Conservation (phyloP, 2,329 filamentous ascomycete genomes). For the Curvularia verruculosa region DNA sequence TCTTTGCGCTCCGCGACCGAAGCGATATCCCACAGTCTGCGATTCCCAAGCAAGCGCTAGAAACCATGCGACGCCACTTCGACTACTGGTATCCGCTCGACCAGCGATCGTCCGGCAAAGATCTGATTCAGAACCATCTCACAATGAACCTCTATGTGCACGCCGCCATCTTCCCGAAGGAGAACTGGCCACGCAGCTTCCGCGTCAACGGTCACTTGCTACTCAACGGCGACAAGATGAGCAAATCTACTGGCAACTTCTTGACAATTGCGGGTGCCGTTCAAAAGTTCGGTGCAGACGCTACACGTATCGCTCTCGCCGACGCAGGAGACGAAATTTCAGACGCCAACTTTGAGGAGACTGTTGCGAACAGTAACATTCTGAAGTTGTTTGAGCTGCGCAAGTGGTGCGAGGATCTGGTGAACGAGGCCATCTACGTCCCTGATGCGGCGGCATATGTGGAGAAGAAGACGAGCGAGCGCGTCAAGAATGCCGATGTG, state of each 20-base stretch:
- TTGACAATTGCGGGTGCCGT: constrained; percentile 86
- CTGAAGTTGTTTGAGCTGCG: constrained; percentile 81
- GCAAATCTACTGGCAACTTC: constrained; percentile 97
- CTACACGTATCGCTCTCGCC: constrained; percentile 86
- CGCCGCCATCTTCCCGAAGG: constrained; percentile 81
- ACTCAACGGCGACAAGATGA: constrained; percentile 98
- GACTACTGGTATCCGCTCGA: constrained; percentile 98
- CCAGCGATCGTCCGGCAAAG: constrained; percentile 86
- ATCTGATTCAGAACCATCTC: constrained; percentile 74
- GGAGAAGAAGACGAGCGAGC: constrained; percentile 50
- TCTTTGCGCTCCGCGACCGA: constrained; percentile 80
- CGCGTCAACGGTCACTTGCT: constrained; percentile 92
- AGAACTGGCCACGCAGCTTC: constrained; percentile 87
- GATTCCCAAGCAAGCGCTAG: constrained; percentile 75
- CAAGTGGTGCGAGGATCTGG: constrained; percentile 90
- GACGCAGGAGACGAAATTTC: constrained; percentile 94
- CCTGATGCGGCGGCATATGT: constrained; percentile 52
- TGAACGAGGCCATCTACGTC: constrained; percentile 64
- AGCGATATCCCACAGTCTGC: constrained; percentile 72
- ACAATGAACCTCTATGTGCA: constrained; percentile 97
- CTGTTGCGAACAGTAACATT: constrained; percentile 89
- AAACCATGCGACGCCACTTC: constrained; percentile 86
- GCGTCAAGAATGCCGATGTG: constrained; percentile 58
- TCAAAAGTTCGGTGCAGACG: constrained; percentile 93
- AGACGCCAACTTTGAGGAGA: constrained; percentile 97